Conservation (phyloP, 805 yeast species). For the Suhomyces vadensis region DNA sequence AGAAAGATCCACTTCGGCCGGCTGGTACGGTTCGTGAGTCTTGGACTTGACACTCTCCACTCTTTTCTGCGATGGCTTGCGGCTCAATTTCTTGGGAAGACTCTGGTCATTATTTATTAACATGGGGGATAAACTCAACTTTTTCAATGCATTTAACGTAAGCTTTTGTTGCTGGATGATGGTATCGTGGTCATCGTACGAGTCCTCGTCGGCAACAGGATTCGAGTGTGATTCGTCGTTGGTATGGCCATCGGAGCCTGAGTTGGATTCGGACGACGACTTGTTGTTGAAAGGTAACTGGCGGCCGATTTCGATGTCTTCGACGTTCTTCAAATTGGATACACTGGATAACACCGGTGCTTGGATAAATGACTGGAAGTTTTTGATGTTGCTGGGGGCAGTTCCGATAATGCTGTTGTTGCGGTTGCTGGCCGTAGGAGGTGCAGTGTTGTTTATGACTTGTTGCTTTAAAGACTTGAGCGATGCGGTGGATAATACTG, state of each 20-base stretch:
- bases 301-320: constrained; percentile 42
- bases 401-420: constrained; percentile 10
- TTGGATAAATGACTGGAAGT: constrained; percentile 47
- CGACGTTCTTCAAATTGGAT: constrained; percentile 29
- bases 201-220: constrained; percentile 19
- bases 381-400: constrained; percentile 19
- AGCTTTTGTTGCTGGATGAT: constrained; percentile 42
- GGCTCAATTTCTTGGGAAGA: constrained; percentile 2
- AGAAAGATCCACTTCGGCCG: constrained; percentile 47
- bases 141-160: constrained; percentile 45
- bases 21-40: constrained; percentile 38
- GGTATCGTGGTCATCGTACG: constrained; percentile 35
- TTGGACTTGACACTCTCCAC: constrained; percentile 2
- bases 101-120: constrained; percentile 34
- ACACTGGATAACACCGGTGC: constrained; percentile 46
- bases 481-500: constrained; percentile 46
- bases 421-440: constrained; percentile 11
- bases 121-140: constrained; percentile 43
- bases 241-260: constrained; percentile 1
- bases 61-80: constrained; percentile 5
- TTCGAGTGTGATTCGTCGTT: constrained; percentile 6
- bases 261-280: constrained; percentile 3
- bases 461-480: constrained; percentile 39
- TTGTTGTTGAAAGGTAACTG: constrained; percentile 38
- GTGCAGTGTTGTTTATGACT: constrained; percentile 10